phyloP scores from a whole-genome alignment of 2,329 filamentous ascomycete genomes.

The Teratosphaeria viscida region DNA sequence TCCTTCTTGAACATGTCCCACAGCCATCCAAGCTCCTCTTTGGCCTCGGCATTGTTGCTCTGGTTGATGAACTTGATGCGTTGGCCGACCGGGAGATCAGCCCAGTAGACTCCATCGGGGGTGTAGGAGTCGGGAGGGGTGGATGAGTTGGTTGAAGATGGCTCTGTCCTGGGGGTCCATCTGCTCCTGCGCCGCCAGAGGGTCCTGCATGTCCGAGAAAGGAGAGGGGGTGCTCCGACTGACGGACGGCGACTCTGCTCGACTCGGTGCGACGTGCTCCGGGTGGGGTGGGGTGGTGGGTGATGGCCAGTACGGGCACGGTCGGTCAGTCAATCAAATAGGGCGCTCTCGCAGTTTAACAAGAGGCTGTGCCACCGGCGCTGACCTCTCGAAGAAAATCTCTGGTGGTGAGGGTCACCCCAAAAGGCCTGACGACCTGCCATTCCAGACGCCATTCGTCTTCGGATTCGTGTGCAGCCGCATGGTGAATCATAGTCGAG shows the following conservation, averaged over 20 bases:
- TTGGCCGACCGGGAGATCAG: not conserved
- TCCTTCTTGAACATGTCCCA: conserved; percentile 5
- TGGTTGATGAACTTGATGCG: conserved; percentile 4
- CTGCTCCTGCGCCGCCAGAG: not conserved
- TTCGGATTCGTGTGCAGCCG: not conserved
- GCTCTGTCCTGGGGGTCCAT: not conserved
- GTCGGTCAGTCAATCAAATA: not conserved
- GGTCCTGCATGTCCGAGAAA: not conserved
- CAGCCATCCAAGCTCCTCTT: conserved; percentile 1
- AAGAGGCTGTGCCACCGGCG: not conserved
- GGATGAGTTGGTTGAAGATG: not conserved
- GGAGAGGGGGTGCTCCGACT: not conserved
- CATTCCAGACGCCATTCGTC: not conserved
- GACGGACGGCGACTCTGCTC: not conserved
- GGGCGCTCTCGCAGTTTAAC: not conserved
- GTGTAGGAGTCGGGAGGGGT: not conserved
- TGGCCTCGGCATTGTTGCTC: not conserved
- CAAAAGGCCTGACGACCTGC: not conserved
- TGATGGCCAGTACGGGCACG: not conserved
- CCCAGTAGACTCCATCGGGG: conserved; percentile 1
- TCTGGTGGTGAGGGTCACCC: not conserved
- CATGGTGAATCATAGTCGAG: not conserved
- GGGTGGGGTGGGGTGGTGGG: no score
- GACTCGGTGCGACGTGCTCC: not conserved
- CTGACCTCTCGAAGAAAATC: not conserved